A percentile compares a stretch with the other conserved stretches of the same genome.
These are phyloP conservation scores for Penicillium corylophilum DNA, from an alignment of 2,329 filamentous ascomycete species.

Conservation along the genomic window DNA sequence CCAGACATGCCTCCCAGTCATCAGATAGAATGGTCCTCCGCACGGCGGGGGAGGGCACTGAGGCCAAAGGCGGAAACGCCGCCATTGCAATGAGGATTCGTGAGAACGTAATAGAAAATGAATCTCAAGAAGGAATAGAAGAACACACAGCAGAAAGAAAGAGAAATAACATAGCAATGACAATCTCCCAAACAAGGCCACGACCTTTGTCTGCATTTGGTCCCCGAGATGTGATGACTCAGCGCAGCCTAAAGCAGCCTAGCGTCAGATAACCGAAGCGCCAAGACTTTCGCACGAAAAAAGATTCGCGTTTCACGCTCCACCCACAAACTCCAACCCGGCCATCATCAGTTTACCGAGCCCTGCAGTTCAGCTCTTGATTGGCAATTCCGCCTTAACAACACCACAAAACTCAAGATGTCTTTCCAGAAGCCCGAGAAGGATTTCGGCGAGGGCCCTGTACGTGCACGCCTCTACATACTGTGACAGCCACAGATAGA, in stretches of 20 bases:
- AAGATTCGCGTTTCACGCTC: slow-evolving; percentile 22
- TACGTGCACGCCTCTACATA: slow-evolving; percentile 47
- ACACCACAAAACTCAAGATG: slow-evolving; percentile 60
- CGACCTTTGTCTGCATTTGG: slow-evolving; percentile 14
- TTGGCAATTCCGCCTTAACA: slow-evolving; percentile 48
- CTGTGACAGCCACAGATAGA: not conserved
- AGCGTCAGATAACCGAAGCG: slow-evolving; percentile 42
- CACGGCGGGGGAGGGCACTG: slow-evolving; percentile 70
- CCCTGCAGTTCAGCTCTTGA: slow-evolving; percentile 79
- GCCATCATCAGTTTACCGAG: slow-evolving; percentile 77
- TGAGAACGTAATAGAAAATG: not conserved
- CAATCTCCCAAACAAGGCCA: slow-evolving; percentile 1
- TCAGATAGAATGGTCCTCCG: slow-evolving; percentile 63
- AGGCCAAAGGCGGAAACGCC: slow-evolving; percentile 69
- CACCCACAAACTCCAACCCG: slow-evolving; percentile 23
- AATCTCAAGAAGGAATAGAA: not conserved
- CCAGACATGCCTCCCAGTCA: slow-evolving; percentile 76
- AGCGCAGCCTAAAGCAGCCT: slow-evolving; percentile 27
- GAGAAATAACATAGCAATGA: slow-evolving; percentile 5
- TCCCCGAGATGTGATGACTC: slow-evolving; percentile 15
- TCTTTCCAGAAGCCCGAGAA: slow-evolving; percentile 96
- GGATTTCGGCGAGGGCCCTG: slow-evolving; percentile 84
- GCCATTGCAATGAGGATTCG: slow-evolving; percentile 30
- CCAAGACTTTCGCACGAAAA: slow-evolving; percentile 36
- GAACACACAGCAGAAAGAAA: slow-evolving; percentile 7